Evolutionary conservation across 2,329 filamentous ascomycete species (phyloP).

Genomic region (Thielaviopsis ethacetica): DNA sequence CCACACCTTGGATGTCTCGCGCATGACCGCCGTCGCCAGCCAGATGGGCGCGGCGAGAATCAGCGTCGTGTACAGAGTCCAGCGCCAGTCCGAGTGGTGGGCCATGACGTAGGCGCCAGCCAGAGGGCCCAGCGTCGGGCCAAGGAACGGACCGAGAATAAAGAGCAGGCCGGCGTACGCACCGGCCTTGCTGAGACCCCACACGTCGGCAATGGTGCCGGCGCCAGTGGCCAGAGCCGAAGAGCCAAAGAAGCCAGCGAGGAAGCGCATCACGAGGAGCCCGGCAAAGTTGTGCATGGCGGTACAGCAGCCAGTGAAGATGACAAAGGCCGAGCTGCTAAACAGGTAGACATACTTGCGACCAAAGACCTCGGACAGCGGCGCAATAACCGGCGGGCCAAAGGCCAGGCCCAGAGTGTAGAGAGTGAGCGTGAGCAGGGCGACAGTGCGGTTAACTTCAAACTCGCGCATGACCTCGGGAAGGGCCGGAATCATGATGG

Average conservation of each 20-base stretch:
- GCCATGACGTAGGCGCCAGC: constrained; percentile 33
- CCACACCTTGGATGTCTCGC: constrained; percentile 42
- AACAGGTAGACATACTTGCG: constrained; percentile 34
- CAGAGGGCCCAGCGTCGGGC: constrained; percentile 33
- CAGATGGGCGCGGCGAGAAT: constrained; percentile 27
- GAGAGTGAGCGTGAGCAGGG: constrained; percentile 41
- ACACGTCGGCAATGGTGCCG: constrained; percentile 32
- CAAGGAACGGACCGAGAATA: constrained; percentile 35
- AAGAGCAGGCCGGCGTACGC: constrained; percentile 28
- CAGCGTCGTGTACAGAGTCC: constrained; percentile 35
- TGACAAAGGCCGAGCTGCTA: constrained; percentile 30
- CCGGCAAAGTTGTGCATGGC: constrained; percentile 29
- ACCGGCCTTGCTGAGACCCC: constrained; percentile 6
- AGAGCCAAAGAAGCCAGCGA: constrained; percentile 35
- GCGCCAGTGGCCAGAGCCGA: constrained; percentile 32
- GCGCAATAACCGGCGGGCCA: constrained; percentile 42
- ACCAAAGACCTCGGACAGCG: constrained; percentile 41
- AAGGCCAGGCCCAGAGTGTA: constrained; percentile 44
- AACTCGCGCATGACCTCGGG: constrained; percentile 34
- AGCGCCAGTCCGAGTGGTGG: constrained; percentile 31
- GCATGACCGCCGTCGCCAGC: constrained; percentile 23
- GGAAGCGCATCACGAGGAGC: constrained; percentile 37
- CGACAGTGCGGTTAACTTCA: constrained; percentile 33
- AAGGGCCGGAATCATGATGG: constrained; percentile 34
- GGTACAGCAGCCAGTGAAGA: constrained; percentile 41